phyloP scores from a whole-genome alignment of 768 basidiomycete species.

The Trametes villosa region DNA sequence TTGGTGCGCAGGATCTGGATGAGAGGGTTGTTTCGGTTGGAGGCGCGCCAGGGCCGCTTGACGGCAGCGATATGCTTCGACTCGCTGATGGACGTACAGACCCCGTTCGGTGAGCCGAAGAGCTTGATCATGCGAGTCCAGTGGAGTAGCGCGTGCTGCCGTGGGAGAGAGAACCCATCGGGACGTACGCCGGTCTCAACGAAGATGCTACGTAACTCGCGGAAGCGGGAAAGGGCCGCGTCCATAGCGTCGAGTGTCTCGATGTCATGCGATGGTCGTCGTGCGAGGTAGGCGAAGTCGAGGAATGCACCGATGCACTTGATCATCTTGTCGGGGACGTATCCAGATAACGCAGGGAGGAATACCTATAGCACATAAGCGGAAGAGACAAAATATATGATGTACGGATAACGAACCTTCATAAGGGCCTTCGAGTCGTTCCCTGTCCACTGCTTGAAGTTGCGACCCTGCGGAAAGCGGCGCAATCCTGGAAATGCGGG shows the following conservation, averaged over 20 bases:
- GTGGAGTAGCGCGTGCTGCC: slow-evolving; percentile 34
- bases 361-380: slow-evolving; percentile 16
- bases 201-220: slow-evolving; percentile 18
- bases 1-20: slow-evolving; percentile 29
- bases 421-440: slow-evolving; percentile 33
- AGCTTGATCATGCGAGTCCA: slow-evolving; percentile 25
- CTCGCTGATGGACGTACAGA: slow-evolving; percentile 24
- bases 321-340: slow-evolving; percentile 17
- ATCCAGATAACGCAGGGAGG: slow-evolving; percentile 12
- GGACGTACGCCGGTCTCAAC: slow-evolving; percentile 14
- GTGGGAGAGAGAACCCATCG: slow-evolving; percentile 23
- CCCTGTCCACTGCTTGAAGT: slow-evolving; percentile 33
- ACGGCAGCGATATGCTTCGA: slow-evolving; percentile 25
- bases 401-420: slow-evolving; percentile 22
- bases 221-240: slow-evolving; percentile 16
- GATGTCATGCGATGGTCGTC: slow-evolving; percentile 4
- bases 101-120: slow-evolving; percentile 31
- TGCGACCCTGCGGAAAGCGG: slow-evolving; percentile 25
- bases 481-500: slow-evolving; percentile 24
- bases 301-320: slow-evolving; percentile 19
- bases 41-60: slow-evolving; percentile 29
- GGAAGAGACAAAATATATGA: background rate
- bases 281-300: slow-evolving; percentile 28
- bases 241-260: slow-evolving; percentile 4
- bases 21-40: slow-evolving; percentile 23